These are phyloP conservation scores for Castanea crenata DNA, from an alignment of 306 rosid genomes.

Conservation along the genomic window DNA sequence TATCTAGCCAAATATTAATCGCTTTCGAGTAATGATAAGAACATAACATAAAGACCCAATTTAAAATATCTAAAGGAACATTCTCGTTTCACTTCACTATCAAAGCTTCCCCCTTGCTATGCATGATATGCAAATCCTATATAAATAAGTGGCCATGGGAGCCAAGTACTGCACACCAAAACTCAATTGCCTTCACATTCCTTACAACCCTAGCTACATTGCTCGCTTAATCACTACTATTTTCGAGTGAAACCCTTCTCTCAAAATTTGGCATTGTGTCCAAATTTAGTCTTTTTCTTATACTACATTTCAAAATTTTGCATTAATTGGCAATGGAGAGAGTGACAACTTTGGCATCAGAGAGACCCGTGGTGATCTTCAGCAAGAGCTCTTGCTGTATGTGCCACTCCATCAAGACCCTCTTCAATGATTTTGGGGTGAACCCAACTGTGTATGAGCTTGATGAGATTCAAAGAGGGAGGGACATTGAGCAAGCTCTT, in stretches of 20 bases:
- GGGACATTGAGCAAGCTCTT: constrained; percentile 89
- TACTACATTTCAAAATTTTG: not conserved
- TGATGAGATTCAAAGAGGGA: constrained; percentile 81
- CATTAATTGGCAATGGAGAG: constrained; percentile 49
- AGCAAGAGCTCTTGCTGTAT: constrained; percentile 90
- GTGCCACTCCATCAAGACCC: constrained; percentile 81
- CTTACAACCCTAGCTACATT: not conserved
- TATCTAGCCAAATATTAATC: constrained; percentile 17
- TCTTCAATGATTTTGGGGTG: constrained; percentile 81
- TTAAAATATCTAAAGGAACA: constrained; percentile 44
- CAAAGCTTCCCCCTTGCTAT: constrained; percentile 5
- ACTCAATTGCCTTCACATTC: not conserved
- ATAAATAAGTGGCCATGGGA: constrained; percentile 28
- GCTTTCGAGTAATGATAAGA: constrained; percentile 44
- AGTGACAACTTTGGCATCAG: constrained; percentile 71
- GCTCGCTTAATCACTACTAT: not conserved
- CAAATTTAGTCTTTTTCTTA: not conserved
- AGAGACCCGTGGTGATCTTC: constrained; percentile 92
- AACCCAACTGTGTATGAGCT: constrained; percentile 81
- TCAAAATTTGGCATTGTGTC: constrained; percentile 11
- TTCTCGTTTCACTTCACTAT: constrained; percentile 37
- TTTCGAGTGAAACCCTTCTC: not conserved
- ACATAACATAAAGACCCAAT: constrained; percentile 32
- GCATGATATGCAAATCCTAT: constrained; percentile 41
- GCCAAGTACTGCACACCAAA: constrained; percentile 30